A percentile compares a stretch with the other conserved stretches of the same genome.
Conservation (phyloP, 2,329 filamentous ascomycete species). For the Ceratocystis diversiconidia region DNA sequence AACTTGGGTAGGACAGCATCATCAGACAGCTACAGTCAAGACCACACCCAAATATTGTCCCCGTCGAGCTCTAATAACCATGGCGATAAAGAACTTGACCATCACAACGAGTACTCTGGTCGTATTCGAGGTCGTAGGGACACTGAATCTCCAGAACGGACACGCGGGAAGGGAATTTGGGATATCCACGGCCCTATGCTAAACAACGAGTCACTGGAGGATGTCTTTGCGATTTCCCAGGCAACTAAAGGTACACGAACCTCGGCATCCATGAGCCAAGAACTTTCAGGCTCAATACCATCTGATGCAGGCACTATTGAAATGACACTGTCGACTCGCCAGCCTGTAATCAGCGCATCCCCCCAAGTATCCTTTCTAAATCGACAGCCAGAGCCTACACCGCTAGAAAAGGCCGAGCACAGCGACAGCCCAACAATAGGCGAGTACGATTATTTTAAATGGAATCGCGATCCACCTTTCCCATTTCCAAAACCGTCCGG, state of each 20-base stretch:
- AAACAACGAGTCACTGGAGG: conserved; percentile 2
- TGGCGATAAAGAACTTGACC: conserved; percentile 22
- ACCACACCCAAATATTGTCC: not conserved
- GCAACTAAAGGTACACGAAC: not conserved
- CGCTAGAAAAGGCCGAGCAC: conserved; percentile 20
- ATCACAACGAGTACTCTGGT: conserved; percentile 31
- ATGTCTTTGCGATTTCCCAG: not conserved
- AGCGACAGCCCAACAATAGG: conserved; percentile 11
- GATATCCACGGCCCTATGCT: conserved; percentile 4
- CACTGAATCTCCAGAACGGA: not conserved
- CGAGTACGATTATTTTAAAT: conserved; percentile 45
- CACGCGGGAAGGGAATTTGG: conserved; percentile 2
- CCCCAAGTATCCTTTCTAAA: conserved; percentile 5
- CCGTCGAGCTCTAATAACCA: not conserved
- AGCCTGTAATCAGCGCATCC: conserved; percentile 5
- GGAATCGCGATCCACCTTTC: conserved; percentile 42
- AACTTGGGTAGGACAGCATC: conserved; percentile 3
- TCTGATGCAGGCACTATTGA: conserved; percentile 12
- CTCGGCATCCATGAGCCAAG: not conserved
- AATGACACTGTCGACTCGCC: conserved; percentile 11
- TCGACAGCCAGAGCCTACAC: conserved; percentile 7
- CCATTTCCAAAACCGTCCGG: conserved; percentile 29
- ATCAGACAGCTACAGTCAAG: conserved; percentile 4
- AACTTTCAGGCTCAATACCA: conserved; percentile 1
- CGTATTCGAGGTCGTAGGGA: conserved; percentile 29